Evolutionary conservation across 768 basidiomycete species (phyloP), one percentile per base, ranked within the genome.

Genomic region (Boletus edulis): DNA sequence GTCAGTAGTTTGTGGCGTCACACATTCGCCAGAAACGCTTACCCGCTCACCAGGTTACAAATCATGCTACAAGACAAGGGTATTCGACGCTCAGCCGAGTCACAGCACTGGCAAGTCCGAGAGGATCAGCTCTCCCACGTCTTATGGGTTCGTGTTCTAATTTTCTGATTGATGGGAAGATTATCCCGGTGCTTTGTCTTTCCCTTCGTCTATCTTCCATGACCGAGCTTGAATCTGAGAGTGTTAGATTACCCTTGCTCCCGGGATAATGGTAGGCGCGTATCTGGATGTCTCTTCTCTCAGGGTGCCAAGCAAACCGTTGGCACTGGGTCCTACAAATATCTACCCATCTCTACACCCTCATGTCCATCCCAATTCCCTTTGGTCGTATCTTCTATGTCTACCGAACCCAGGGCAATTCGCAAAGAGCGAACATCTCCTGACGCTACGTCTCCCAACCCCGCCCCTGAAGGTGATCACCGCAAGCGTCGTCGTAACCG

Each of bases 401-500:
- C 72, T 17, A 51, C 64, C 17, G 68, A 68, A 51, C 41, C 60
- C 15, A 61, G 55, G 29, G 46, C 61, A 29, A 56, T 64, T 52
- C 65, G 64, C 50, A 73, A 73, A 53, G 73, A 68, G 62, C 62
- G 72, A n/a, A 29, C 64, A 52, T 56, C 60, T 35, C 38, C 67
- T 43, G 64, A 68, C 13, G 34, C 37, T 27, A 57, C 52, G 13
- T 61, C 72, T 50, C 59, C 68, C 20, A 63, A 66, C 11, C 65
- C 70, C 55, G 55, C 73, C 35, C 66, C 77, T 18, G 79, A 78
- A 37, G 77, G 75, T 49, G 82, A 83, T 64, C 82, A 85, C 56
- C 77, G 82, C 29, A 82, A 81, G 61, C 76, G 79, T 70, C 81
- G 84, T 58, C 83, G 86, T 43, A 88, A 88, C 65, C 80, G 86